phyloP scores from a whole-genome alignment of 306 rosid genomes.

The Prinsepia uniflora region DNA sequence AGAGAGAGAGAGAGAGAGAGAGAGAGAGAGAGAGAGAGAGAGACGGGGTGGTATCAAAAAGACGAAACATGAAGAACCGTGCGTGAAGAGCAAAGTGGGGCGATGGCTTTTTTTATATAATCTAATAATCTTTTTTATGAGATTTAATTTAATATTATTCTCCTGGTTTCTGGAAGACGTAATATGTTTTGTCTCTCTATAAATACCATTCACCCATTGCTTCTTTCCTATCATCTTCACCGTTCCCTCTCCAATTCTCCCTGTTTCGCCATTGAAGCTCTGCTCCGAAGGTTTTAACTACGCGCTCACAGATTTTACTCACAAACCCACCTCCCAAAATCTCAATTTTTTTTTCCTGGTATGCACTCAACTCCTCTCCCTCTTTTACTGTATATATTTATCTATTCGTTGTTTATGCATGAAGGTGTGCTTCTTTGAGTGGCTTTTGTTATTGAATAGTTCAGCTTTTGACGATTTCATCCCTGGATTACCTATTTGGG shows the following conservation, averaged over 20 bases:
- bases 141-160: too few species aligned
- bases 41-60: background rate
- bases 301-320: too few species aligned
- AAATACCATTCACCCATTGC: background rate
- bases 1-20: background rate
- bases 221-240: slow-evolving; percentile 9
- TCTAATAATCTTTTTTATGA: background rate
- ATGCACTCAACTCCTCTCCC: slow-evolving; percentile 14
- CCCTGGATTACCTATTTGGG: background rate
- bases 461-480: background rate
- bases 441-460: background rate
- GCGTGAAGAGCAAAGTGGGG: slow-evolving; percentile 17
- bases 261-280: slow-evolving; percentile 27
- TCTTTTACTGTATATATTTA: too few species aligned
- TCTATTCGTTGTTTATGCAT: background rate
- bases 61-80: background rate
- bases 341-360: slow-evolving; percentile 7
- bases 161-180: background rate
- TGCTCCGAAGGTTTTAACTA: slow-evolving; percentile 8
- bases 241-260: background rate
- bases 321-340: background rate
- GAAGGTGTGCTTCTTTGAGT: background rate
- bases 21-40: too few species aligned
- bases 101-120: background rate
- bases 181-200: slow-evolving; percentile 19